These are phyloP conservation scores for Avena eriantha DNA, from an alignment of 176 grass and related monocot species.

Conservation along the genomic window DNA sequence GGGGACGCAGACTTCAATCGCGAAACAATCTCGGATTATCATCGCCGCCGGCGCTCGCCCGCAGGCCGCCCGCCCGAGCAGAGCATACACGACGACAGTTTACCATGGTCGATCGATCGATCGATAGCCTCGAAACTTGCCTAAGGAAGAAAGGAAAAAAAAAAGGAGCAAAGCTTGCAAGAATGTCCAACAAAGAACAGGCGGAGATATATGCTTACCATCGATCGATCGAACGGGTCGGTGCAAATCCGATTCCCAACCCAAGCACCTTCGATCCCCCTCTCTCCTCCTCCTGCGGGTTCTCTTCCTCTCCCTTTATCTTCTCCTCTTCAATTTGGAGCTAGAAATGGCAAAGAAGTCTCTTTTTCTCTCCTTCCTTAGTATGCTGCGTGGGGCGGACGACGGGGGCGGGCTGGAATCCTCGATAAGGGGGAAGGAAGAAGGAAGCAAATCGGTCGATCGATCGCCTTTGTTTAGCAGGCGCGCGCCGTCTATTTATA, in stretches of 20 bases:
- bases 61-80: neutral
- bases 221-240: neutral
- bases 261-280: neutral
- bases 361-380: neutral
- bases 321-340: neutral
- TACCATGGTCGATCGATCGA: neutral
- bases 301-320: neutral
- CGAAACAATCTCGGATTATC: neutral
- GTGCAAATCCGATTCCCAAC: neutral
- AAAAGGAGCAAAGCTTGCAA: neutral
- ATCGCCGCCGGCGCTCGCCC: neutral
- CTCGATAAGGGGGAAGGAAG: neutral
- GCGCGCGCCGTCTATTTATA: conserved; percentile 8
- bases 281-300: neutral
- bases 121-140: neutral
- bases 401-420: neutral
- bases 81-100: neutral
- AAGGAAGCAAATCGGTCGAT: neutral
- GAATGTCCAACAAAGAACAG: neutral
- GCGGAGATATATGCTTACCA: neutral
- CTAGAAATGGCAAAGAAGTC: neutral
- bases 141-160: neutral
- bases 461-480: conserved; percentile 21
- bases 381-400: neutral
- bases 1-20: neutral